These are phyloP conservation scores for Pythium biforme DNA, from an alignment of 352 stramenopile species.

Conservation along the genomic window DNA sequence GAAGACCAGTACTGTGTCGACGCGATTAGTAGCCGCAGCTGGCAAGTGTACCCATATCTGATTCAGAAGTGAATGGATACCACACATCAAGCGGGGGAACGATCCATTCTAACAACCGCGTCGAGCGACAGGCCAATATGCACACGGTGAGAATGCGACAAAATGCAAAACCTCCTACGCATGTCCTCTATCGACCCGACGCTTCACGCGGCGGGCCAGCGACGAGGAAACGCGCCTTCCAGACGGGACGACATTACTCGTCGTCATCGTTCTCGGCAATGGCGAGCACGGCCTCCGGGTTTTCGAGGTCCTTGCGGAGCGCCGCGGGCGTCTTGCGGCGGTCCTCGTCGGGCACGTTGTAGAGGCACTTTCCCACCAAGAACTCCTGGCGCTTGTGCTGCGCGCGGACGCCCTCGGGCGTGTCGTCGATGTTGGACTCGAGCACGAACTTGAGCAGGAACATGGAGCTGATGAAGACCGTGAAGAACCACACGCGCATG, in stretches of 20 bases:
- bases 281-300: slow-evolving; percentile 43
- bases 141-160: no score
- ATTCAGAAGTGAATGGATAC: background rate
- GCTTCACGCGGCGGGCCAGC: no score
- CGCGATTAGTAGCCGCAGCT: background rate
- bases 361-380: slow-evolving; percentile 85
- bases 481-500: slow-evolving; percentile 78
- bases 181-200: no score
- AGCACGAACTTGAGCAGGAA: slow-evolving; percentile 86
- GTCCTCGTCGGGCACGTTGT: slow-evolving; percentile 80
- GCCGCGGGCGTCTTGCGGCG: slow-evolving; percentile 12
- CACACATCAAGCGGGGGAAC: no score
- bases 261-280: slow-evolving; percentile 60
- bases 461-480: slow-evolving; percentile 72
- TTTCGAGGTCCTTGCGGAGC: slow-evolving; percentile 27
- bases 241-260: background rate
- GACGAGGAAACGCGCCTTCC: no score
- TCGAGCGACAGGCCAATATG: background rate
- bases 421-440: slow-evolving; percentile 70
- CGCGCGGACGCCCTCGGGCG: slow-evolving; percentile 63
- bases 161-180: no score
- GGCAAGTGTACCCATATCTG: slow-evolving; percentile 2
- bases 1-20: background rate
- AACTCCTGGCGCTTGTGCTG: slow-evolving; percentile 83
- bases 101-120: no score